A percentile compares a stretch with the other conserved stretches of the same genome.
Evolutionary conservation across 805 yeast species (phyloP).

Genomic region (Jamesozyma lodderae): DNA sequence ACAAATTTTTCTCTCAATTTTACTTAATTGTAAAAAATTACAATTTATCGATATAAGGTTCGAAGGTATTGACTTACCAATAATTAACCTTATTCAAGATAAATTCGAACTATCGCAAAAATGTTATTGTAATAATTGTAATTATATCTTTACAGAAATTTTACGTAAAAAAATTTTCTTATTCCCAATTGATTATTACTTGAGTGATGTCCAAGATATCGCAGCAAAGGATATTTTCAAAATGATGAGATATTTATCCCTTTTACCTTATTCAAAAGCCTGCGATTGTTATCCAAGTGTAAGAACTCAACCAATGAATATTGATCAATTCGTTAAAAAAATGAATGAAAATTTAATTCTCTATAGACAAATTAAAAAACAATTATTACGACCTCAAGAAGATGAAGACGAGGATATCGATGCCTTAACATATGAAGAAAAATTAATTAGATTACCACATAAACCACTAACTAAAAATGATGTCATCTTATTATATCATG

Average conservation of each 20-base stretch:
- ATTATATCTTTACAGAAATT: slow-evolving; percentile 26
- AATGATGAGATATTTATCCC: slow-evolving; percentile 29
- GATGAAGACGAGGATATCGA: slow-evolving; percentile 5
- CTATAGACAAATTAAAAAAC: slow-evolving; percentile 21
- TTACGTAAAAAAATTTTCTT: slow-evolving; percentile 28
- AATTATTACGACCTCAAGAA: slow-evolving; percentile 9
- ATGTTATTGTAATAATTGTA: slow-evolving; percentile 26
- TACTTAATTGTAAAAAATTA: slow-evolving; percentile 28
- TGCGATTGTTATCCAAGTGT: slow-evolving; percentile 37
- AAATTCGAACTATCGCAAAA: slow-evolving; percentile 25
- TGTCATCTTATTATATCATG: slow-evolving; percentile 30
- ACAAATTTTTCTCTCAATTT: slow-evolving; percentile 29
- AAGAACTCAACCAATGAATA: slow-evolving; percentile 34
- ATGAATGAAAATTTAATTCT: slow-evolving; percentile 20
- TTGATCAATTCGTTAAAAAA: slow-evolving; percentile 22
- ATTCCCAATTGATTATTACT: slow-evolving; percentile 22
- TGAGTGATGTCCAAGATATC: slow-evolving; percentile 23
- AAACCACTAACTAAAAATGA: slow-evolving; percentile 27
- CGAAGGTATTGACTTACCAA: slow-evolving; percentile 28
- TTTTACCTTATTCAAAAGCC: slow-evolving; percentile 37
- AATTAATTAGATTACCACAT: slow-evolving; percentile 20
- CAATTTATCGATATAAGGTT: slow-evolving; percentile 35
- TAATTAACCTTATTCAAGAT: slow-evolving; percentile 20
- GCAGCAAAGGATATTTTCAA: slow-evolving; percentile 32
- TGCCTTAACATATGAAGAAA: slow-evolving; percentile 3